Conservation (phyloP, 148 eudicot genomes). For the Rhododendron simsii region DNA sequence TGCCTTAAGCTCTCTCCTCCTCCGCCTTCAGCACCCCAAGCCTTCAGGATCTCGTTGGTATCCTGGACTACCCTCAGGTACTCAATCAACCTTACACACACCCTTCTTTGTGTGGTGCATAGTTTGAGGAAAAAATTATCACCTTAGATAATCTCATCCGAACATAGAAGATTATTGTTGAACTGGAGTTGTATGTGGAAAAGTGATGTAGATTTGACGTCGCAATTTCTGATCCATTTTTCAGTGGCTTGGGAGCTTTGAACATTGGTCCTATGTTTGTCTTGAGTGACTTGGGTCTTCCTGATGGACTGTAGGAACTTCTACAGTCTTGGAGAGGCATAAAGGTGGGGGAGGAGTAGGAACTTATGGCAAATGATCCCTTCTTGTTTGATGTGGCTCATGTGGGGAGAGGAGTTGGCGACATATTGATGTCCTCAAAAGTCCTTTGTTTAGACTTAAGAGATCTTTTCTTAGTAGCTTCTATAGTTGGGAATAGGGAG, state of each 20-base stretch:
- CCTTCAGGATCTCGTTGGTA: too few species aligned
- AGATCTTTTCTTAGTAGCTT: neutral
- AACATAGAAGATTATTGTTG: neutral
- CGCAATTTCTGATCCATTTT: neutral
- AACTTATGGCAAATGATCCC: neutral
- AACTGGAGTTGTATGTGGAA: neutral
- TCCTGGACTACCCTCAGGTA: too few species aligned
- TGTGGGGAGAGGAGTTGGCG: neutral
- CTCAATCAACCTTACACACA: too few species aligned
- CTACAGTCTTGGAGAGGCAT: constrained; percentile 1
- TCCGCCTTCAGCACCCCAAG: too few species aligned
- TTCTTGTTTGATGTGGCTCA: neutral
- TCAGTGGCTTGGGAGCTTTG: neutral
- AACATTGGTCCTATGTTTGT: neutral
- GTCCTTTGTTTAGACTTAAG: neutral
- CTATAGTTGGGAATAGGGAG: neutral
- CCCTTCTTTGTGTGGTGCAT: neutral
- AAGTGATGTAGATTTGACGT: neutral
- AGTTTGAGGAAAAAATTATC: neutral
- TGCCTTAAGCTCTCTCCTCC: too few species aligned
- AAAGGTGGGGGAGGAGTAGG: neutral
- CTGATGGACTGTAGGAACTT: neutral
- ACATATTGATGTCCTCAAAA: neutral
- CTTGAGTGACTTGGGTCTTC: neutral
- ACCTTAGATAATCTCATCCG: neutral